phyloP scores from a whole-genome alignment of 1,139 yeast genomes.

The Taphrina confusa region DNA sequence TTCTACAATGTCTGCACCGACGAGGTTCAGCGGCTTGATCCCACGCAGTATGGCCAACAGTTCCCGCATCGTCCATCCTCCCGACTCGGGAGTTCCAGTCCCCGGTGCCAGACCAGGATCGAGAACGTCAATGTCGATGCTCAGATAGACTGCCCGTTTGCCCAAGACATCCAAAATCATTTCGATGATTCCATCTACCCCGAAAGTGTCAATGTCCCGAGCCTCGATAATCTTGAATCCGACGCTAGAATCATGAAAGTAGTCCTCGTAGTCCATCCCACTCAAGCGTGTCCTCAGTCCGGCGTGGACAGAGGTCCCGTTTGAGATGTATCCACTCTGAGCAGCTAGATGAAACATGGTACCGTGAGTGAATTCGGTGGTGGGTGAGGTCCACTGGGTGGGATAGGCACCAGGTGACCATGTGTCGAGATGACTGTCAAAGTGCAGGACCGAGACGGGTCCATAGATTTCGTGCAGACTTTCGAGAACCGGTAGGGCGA shows the following conservation, averaged over 20 bases:
- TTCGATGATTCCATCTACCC: slow-evolving; percentile 53
- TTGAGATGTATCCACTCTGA: slow-evolving; percentile 62
- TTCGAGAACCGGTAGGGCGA: slow-evolving; percentile 68
- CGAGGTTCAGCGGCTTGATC: slow-evolving; percentile 60
- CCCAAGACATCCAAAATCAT: slow-evolving; percentile 57
- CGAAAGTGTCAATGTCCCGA: slow-evolving; percentile 64
- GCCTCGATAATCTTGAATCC: slow-evolving; percentile 65
- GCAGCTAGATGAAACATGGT: slow-evolving; percentile 79
- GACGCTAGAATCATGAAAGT: slow-evolving; percentile 62
- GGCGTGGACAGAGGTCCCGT: slow-evolving; percentile 63
- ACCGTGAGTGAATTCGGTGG: slow-evolving; percentile 66
- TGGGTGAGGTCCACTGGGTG: slow-evolving; percentile 65
- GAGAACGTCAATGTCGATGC: slow-evolving; percentile 76
- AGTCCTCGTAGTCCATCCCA: slow-evolving; percentile 60
- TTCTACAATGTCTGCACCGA: slow-evolving; percentile 79
- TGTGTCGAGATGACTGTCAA: slow-evolving; percentile 43
- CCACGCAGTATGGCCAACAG: slow-evolving; percentile 62
- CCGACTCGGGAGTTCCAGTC: slow-evolving; percentile 81
- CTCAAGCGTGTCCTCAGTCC: slow-evolving; percentile 70
- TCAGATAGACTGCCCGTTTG: slow-evolving; percentile 62
- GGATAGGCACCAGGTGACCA: slow-evolving; percentile 63
- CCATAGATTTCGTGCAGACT: slow-evolving; percentile 64
- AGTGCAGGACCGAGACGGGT: slow-evolving; percentile 67
- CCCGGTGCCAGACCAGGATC: slow-evolving; percentile 83
- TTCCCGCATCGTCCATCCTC: slow-evolving; percentile 80